A percentile compares a stretch with the other conserved stretches of the same genome.
Evolutionary conservation across 441 rosid species (phyloP).

Genomic region (Gossypium lobatum): DNA sequence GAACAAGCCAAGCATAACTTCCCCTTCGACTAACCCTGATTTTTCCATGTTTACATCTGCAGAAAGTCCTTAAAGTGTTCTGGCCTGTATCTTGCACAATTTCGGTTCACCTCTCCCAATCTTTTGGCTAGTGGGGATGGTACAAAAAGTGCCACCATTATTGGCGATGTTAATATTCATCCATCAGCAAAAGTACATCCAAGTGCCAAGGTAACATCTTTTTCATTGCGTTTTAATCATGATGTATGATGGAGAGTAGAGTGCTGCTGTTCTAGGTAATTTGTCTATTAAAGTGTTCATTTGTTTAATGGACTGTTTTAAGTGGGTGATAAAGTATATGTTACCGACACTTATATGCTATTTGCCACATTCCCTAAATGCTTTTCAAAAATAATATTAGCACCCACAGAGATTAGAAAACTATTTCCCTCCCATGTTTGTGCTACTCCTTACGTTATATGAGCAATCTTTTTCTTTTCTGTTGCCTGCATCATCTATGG

Average conservation of each 20-base stretch:
- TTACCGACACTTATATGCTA: background rate
- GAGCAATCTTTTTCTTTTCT: background rate
- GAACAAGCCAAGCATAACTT: background rate
- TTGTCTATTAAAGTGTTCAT: background rate
- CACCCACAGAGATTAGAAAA: background rate
- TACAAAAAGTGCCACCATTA: constrained; percentile 49
- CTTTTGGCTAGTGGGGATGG: constrained; percentile 79
- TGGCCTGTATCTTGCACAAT: constrained; percentile 74
- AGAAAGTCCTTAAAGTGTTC: constrained; percentile 91
- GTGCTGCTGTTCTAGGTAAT: background rate
- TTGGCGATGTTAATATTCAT: constrained; percentile 84
- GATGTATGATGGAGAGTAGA: background rate
- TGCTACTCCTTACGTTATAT: background rate
- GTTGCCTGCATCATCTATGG: background rate
- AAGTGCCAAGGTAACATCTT: constrained; percentile 69
- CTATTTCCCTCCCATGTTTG: background rate
- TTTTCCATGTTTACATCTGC: constrained; percentile 14
- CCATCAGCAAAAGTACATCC: constrained; percentile 97
- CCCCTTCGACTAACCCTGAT: background rate
- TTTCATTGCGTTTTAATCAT: constrained; percentile 8
- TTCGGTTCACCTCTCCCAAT: constrained; percentile 59
- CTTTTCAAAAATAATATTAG: background rate
- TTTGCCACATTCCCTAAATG: background rate
- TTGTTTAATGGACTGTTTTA: background rate
- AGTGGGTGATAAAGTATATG: background rate